Conservation (phyloP, 1,284 basidiomycete species). For the Cryptococcus jaspeensis region DNA sequence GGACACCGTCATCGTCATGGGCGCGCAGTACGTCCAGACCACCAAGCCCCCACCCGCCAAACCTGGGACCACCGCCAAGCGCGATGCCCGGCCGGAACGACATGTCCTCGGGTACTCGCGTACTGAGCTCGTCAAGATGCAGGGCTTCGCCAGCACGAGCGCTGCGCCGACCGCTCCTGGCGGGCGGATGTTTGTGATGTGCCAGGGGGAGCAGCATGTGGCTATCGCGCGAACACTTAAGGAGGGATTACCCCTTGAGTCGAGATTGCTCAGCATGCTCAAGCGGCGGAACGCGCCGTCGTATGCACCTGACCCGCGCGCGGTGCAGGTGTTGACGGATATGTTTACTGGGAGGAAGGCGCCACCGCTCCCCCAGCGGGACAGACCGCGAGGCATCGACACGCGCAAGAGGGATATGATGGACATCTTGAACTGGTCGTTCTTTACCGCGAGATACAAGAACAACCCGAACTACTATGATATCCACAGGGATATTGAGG, state of each 20-base stretch:
- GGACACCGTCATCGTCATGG: conserved; percentile 80
- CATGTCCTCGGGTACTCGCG: conserved; percentile 75
- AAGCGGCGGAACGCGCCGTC: conserved; percentile 8
- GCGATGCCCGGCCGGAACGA: conserved; percentile 54
- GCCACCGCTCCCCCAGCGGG: conserved; percentile 11
- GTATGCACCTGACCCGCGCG: conserved; percentile 6
- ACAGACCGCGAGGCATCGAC: conserved; percentile 45
- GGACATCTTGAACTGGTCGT: conserved; percentile 78
- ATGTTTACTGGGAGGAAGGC: not conserved
- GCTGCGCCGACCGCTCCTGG: conserved; percentile 28
- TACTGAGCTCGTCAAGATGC: conserved; percentile 85
- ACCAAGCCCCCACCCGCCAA: not conserved
- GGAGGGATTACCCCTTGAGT: conserved; percentile 87
- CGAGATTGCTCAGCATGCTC: conserved; percentile 58
- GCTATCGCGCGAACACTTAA: conserved; percentile 77
- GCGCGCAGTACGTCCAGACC: conserved; percentile 77
- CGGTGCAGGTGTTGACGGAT: not conserved
- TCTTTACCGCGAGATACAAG: conserved; percentile 67
- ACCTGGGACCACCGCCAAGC: conserved; percentile 13
- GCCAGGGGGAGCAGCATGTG: conserved; percentile 76
- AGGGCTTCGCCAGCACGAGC: conserved; percentile 67
- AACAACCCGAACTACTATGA: conserved; percentile 89
- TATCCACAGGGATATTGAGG: conserved; percentile 52
- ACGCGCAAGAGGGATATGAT: conserved; percentile 66
- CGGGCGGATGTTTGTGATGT: conserved; percentile 80